Evolutionary conservation across 1,139 yeast species (phyloP).

Genomic region (Candida sp.): DNA sequence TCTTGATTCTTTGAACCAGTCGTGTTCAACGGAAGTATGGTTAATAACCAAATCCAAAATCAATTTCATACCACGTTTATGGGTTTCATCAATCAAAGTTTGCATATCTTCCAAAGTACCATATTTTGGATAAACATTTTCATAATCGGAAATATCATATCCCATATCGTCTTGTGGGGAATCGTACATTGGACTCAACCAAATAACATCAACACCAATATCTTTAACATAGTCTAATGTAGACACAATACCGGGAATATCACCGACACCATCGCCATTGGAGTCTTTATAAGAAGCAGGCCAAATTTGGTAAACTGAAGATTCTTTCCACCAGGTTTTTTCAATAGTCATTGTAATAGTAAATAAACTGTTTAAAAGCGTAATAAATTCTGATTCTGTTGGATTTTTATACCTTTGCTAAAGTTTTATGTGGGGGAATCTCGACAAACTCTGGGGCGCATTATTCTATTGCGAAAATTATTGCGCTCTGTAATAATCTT

Average conservation of each 20-base stretch:
- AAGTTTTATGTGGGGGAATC: background rate
- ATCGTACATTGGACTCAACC: slow-evolving; percentile 59
- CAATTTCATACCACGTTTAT: slow-evolving; percentile 48
- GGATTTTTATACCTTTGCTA: too few relatives aligned
- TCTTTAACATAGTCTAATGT: slow-evolving; percentile 49
- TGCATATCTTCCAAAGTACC: slow-evolving; percentile 55
- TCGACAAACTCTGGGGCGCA: background rate
- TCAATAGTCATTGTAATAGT: slow-evolving; percentile 9
- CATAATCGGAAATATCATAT: slow-evolving; percentile 55
- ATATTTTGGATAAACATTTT: slow-evolving; percentile 46
- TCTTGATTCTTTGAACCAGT: slow-evolving; percentile 56
- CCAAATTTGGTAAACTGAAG: slow-evolving; percentile 54
- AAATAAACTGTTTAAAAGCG: too few relatives aligned
- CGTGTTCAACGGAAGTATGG: slow-evolving; percentile 55
- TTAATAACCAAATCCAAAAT: slow-evolving; percentile 56
- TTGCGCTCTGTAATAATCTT: background rate
- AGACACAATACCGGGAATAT: slow-evolving; percentile 50
- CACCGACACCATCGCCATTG: slow-evolving; percentile 58
- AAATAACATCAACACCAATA: slow-evolving; percentile 50
- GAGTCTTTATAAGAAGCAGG: slow-evolving; percentile 58
- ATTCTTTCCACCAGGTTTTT: slow-evolving; percentile 53
- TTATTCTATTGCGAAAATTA: background rate
- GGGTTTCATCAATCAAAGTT: slow-evolving; percentile 42
- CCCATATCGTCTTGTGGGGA: slow-evolving; percentile 67
- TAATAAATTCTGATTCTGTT: too few relatives aligned